Base-by-base conservation (phyloP, 2,329 filamentous ascomycete species). In the Nothophoma quercina region DNA sequence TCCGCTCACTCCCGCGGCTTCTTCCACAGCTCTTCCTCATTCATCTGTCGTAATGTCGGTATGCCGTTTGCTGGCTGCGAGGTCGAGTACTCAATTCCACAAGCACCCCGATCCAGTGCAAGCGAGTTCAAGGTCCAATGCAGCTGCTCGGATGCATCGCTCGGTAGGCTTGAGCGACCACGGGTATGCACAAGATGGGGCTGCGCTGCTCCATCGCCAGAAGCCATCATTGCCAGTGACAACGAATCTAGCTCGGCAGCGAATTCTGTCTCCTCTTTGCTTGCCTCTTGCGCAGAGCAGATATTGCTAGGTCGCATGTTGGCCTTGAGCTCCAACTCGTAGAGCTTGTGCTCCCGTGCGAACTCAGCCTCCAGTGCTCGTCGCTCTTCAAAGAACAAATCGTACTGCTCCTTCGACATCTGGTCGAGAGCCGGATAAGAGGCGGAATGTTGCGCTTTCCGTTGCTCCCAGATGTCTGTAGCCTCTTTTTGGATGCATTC, bases 41-140 rank as follows among this genome's bases (percentile, higher is more conserved):
- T 56, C 15, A 65, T 16, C 22, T 48, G 55, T 35, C 49, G 58
- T 10, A 51, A 30, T 2, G 53, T 43, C 38, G 56, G 40, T 2
- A 58, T 40, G 6, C 44, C 38, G 3, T 59, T 64, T 2, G 51
- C 28, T 16, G 57, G 35, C 28, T 58, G 56, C 7, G 60, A 48
- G 1, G 55, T 47, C 2, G 68, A 60, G 26, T 70, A 72, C 41
- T 73, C 69, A 3, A 70, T 60, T 2, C 70, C 65, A 48, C 70
- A 73, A 16, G 69, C 66, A 13, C 70, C 69, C 3, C 70, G 67
- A 29, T 68, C 67, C 18, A 73, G 50, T 26, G 63, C 55, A 18
- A 73, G 63, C 6, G 68, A 63, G 15, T 69, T 69, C 15, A 73
- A 59, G 28, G 63, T 56, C 71, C 71, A 74, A 40, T 72, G 71